phyloP scores from a whole-genome alignment of 108 stramenopile species.

The Seminavis robusta region DNA sequence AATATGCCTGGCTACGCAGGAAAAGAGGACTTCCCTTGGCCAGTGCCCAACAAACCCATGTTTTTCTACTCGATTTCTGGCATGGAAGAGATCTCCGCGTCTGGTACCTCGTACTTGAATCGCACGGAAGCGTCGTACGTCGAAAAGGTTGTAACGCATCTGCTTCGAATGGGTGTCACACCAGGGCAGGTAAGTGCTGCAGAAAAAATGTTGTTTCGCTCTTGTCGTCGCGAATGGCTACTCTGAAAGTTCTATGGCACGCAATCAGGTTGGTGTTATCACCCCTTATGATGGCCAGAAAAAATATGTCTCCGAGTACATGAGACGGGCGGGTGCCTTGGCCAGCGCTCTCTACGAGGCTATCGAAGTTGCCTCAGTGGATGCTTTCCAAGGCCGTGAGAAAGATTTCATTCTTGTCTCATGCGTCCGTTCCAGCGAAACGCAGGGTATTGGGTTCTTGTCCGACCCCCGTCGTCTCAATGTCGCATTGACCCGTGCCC shows the following conservation, averaged over 20 bases:
- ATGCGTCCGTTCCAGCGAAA: slow-evolving; percentile 97
- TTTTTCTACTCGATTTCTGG: slow-evolving; percentile 92
- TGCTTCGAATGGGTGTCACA: slow-evolving; percentile 89
- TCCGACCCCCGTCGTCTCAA: slow-evolving; percentile 98
- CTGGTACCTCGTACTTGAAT: slow-evolving; percentile 97
- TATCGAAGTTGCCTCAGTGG: slow-evolving; percentile 96
- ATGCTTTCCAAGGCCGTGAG: slow-evolving; percentile 99
- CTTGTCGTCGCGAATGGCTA: no score
- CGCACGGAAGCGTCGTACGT: slow-evolving; percentile 95
- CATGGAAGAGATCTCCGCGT: slow-evolving; percentile 96
- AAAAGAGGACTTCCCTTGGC: slow-evolving; percentile 89
- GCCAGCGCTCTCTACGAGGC: slow-evolving; percentile 83
- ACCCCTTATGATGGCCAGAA: slow-evolving; percentile 99
- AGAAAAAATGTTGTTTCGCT: no score
- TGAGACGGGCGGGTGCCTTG: slow-evolving; percentile 86
- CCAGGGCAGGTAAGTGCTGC: no score
- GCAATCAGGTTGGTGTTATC: slow-evolving; percentile 97
- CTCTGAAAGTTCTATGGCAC: no score
- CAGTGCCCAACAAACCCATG: slow-evolving; percentile 92
- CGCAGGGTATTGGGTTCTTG: slow-evolving; percentile 97
- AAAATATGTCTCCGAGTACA: slow-evolving; percentile 89
- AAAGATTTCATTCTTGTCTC: slow-evolving; percentile 97
- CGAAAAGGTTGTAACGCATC: slow-evolving; percentile 95
- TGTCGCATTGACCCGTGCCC: slow-evolving; percentile 97
- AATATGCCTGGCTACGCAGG: slow-evolving; percentile 68